Evolutionary conservation across 2,329 filamentous ascomycete species (phyloP).

Genomic region (Fusarium guadeloupense): DNA sequence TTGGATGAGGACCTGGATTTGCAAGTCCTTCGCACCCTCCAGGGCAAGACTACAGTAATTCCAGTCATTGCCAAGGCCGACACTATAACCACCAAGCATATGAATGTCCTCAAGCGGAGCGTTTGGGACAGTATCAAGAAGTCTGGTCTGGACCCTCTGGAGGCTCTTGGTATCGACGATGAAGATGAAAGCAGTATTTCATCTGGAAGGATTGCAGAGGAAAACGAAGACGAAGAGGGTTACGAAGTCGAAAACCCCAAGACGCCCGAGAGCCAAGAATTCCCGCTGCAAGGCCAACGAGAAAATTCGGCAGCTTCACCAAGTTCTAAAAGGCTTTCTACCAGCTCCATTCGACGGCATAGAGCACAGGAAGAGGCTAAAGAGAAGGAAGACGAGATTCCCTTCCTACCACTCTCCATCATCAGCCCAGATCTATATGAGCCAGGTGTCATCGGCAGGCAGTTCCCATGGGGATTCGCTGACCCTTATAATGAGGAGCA

Average conservation of each 20-base stretch:
- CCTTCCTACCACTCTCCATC: slow-evolving; percentile 88
- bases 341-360: slow-evolving; percentile 55
- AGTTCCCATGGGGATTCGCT: slow-evolving; percentile 96
- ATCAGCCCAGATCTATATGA: slow-evolving; percentile 95
- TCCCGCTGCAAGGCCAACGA: slow-evolving; percentile 51
- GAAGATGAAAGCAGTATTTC: slow-evolving; percentile 71
- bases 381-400: slow-evolving; percentile 65
- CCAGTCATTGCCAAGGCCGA: slow-evolving; percentile 97
- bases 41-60: slow-evolving; percentile 94
- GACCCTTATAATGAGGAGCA: slow-evolving; percentile 91
- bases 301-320: slow-evolving; percentile 48
- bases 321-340: slow-evolving; percentile 58
- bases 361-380: slow-evolving; percentile 58
- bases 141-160: slow-evolving; percentile 86
- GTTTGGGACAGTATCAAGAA: slow-evolving; percentile 90
- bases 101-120: slow-evolving; percentile 88
- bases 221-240: slow-evolving; percentile 55
- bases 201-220: slow-evolving; percentile 64
- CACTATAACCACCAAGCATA: slow-evolving; percentile 94
- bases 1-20: slow-evolving; percentile 91
- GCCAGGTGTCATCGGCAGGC: slow-evolving; percentile 79
- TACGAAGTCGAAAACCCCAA: slow-evolving; percentile 32
- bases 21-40: slow-evolving; percentile 85
- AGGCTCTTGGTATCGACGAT: slow-evolving; percentile 84
- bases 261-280: slow-evolving; percentile 47